A percentile compares a stretch with the other conserved stretches of the same genome.
Conservation (phyloP, 371 early-diverging fungal genomes). For the Mortierella sp. region DNA sequence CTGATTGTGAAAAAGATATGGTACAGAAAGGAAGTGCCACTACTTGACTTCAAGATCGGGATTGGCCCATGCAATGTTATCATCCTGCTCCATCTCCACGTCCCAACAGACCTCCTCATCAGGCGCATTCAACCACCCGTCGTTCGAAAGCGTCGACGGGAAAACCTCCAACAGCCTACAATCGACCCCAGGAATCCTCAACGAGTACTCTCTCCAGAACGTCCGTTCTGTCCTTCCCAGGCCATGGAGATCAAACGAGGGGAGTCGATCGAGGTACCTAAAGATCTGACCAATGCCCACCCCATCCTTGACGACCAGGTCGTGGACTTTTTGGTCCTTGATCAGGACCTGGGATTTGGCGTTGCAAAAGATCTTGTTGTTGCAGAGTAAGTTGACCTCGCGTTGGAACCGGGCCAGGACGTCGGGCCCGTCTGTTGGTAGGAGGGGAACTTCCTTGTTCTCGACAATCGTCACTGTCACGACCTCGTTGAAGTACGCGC, state of each 20-base stretch:
- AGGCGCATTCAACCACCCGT: slow-evolving; percentile 24
- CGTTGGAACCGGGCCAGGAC: slow-evolving; percentile 58
- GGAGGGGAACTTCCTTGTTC: slow-evolving; percentile 39
- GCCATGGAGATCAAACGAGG: slow-evolving; percentile 63
- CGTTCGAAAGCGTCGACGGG: slow-evolving; percentile 59
- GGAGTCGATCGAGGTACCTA: slow-evolving; percentile 65
- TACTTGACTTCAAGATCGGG: slow-evolving; percentile 16
- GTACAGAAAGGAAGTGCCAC: background rate
- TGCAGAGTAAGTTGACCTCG: slow-evolving; percentile 68
- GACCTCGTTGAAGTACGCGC: slow-evolving; percentile 57
- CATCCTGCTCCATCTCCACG: background rate
- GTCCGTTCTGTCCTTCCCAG: slow-evolving; percentile 63
- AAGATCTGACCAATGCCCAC: slow-evolving; percentile 75
- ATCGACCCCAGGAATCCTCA: slow-evolving; percentile 63
- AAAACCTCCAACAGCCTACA: slow-evolving; percentile 65
- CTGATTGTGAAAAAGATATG: background rate
- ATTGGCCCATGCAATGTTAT: slow-evolving; percentile 24
- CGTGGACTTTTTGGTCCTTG: slow-evolving; percentile 60
- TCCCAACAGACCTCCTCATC: slow-evolving; percentile 9
- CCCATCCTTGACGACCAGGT: slow-evolving; percentile 65
- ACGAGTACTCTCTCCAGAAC: slow-evolving; percentile 67
- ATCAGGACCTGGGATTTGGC: slow-evolving; percentile 67
- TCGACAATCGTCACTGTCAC: slow-evolving; percentile 48
- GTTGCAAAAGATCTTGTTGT: slow-evolving; percentile 64
- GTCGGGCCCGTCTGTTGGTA: slow-evolving; percentile 23